phyloP scores from a whole-genome alignment of 257 asterid genomes.

The Datura wrightii region DNA sequence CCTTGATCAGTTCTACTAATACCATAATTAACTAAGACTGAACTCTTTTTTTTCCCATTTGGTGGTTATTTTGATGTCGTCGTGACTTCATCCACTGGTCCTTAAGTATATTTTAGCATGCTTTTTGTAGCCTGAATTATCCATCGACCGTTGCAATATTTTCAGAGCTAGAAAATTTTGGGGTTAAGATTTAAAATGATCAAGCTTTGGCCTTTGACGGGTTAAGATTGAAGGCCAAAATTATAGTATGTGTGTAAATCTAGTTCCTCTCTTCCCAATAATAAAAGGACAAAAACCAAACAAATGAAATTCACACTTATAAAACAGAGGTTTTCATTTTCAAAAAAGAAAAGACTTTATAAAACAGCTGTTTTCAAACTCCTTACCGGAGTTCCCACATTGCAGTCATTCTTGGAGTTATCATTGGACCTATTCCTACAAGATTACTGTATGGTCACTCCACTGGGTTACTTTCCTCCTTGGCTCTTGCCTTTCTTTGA shows the following conservation, averaged over 20 bases:
- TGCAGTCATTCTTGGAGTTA: conserved; percentile 18
- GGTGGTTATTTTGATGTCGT: not conserved
- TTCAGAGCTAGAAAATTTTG: conserved; percentile 9
- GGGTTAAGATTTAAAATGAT: not conserved
- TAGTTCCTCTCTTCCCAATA: not conserved
- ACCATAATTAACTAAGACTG: not conserved
- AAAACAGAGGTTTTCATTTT: not conserved
- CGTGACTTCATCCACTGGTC: not conserved
- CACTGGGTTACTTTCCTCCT: not conserved
- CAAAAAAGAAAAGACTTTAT: not conserved
- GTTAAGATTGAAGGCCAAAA: not conserved
- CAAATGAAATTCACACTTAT: not conserved
- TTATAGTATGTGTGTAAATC: not conserved
- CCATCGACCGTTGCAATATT: not conserved
- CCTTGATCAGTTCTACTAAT: not conserved
- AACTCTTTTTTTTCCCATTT: not conserved
- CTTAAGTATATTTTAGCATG: not conserved
- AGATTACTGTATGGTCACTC: conserved; percentile 4
- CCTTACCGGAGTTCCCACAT: not conserved
- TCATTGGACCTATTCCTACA: not conserved
- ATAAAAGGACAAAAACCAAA: not conserved
- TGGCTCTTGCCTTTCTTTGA: not conserved
- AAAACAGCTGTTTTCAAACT: not conserved
- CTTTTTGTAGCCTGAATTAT: not conserved
- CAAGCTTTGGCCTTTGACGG: not conserved